Evolutionary conservation across 257 asterid genomes (phyloP), one percentile per base, ranked within the genome.

Genomic region (Nicotiana sylvestris): DNA sequence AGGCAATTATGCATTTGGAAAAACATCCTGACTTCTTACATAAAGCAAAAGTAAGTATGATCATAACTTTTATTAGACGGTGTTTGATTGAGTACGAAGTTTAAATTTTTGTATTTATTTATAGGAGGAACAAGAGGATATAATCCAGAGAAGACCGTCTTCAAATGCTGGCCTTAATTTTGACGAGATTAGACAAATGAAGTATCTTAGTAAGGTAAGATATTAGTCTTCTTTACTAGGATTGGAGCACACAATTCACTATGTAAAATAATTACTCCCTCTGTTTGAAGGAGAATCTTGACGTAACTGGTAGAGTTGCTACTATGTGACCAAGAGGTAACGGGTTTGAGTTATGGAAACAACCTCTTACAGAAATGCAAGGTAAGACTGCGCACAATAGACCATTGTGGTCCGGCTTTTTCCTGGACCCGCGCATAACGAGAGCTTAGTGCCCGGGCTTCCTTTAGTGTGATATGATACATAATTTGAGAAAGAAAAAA

Each of bases 71-170:
- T 53, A 12, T 15, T 12, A 4, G 9, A 57, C 10, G 9, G 8
- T 57, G 8, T 66, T 66, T 66, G 74, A 30, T 2, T 39, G 49
- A 1, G 10, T 7, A 39, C 10, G 2, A 7, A 6, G 2, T 39
- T 39, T 6, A 39, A 39, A 0, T 13, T 76, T 8, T 3, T 32
- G 6, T 6, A 0, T 53, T 67, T 12, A 9, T 37, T 66, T 12
- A 10, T 39, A 80, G 86, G 81, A 70, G 49, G 86, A 84, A 25
- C 86, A 84, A 69, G 84, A 68, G 13, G 77, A 68, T 8, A 68
- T 68, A 35, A 55, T 68, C 4, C 35, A 35, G 30, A 68, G 30
- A 46, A 84, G 86, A 69, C 4, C 57, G 61, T 69, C 60, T 39
- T 9, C 66, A 49, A 29, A 69, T 16, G 17, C 0, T 25, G 83